Evolutionary conservation across 495 filamentous ascomycete species (phyloP).

Genomic region (Xylona heveae): DNA sequence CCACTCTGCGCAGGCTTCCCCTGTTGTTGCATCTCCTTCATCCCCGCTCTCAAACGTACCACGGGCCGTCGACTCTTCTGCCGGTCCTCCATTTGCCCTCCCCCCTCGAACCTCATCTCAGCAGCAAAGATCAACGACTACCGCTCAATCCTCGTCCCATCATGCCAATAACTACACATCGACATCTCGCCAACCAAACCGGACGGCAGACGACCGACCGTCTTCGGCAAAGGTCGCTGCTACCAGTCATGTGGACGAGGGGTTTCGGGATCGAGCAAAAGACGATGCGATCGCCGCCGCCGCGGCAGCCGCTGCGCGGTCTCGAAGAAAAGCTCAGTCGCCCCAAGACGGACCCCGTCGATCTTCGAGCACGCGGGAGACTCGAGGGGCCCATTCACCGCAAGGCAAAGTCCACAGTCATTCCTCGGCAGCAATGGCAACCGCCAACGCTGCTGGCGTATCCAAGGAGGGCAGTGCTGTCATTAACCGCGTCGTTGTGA

Average conservation of each 20-base stretch:
- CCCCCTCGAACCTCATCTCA: conserved; percentile 6
- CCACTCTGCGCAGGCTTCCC: too few species aligned
- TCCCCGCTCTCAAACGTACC: conserved; percentile 1
- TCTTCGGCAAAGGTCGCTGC: conserved; percentile 3
- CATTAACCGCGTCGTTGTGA: conserved; percentile 56
- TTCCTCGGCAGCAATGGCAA: conserved; percentile 10
- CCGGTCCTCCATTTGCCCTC: conserved; percentile 5
- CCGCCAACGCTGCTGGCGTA: conserved; percentile 6
- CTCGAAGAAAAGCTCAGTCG: conserved; percentile 14
- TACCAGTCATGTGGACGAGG: background rate
- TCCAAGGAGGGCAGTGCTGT: conserved; percentile 41
- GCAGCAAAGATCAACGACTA: conserved; percentile 1
- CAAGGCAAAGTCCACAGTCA: conserved; percentile 4
- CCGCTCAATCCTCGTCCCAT: background rate
- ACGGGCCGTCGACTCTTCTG: background rate
- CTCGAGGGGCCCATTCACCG: conserved; percentile 21
- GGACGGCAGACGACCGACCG: conserved; percentile 3
- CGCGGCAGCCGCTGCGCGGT: conserved; percentile 3
- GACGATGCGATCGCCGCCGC: background rate
- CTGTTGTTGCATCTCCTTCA: conserved; percentile 1
- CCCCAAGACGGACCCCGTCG: conserved; percentile 23
- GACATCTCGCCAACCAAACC: background rate
- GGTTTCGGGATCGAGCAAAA: conserved; percentile 1
- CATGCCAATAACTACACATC: background rate
- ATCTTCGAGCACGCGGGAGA: conserved; percentile 24